phyloP scores from a whole-genome alignment of 495 filamentous ascomycete species.

The Staphylotrichum tortipilum region DNA sequence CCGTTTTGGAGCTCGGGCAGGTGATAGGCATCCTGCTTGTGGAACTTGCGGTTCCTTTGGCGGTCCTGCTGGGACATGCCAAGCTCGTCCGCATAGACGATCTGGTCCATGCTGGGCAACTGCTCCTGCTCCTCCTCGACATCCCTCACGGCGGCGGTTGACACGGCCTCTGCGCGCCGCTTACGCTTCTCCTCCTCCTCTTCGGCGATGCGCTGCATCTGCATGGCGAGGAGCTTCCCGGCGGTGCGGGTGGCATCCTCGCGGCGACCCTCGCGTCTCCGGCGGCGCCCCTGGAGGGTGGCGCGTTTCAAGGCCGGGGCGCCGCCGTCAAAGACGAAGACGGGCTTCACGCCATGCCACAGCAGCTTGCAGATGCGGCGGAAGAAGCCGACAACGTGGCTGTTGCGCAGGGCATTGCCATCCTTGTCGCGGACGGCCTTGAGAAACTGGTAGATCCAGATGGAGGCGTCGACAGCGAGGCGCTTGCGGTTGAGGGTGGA shows the following conservation, averaged over 20 bases:
- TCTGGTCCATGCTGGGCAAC: conserved; percentile 50
- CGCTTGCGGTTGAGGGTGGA: conserved; percentile 92
- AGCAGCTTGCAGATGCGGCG: conserved; percentile 94
- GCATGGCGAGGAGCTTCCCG: conserved; percentile 79
- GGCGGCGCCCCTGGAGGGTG: conserved; percentile 72
- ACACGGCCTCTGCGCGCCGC: conserved; percentile 28
- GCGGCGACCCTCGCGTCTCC: conserved; percentile 72
- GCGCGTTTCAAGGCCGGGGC: conserved; percentile 85
- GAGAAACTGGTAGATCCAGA: conserved; percentile 99
- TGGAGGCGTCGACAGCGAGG: conserved; percentile 92
- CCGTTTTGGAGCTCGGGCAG: conserved; percentile 71
- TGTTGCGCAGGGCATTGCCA: conserved; percentile 91
- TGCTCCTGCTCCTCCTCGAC: conserved; percentile 54
- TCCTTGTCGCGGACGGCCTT: conserved; percentile 98
- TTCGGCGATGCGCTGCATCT: conserved; percentile 82
- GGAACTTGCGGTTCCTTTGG: conserved; percentile 65
- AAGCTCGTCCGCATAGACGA: conserved; percentile 84
- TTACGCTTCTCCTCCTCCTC: conserved; percentile 65
- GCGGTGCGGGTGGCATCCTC: conserved; percentile 92
- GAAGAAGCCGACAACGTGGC: conserved; percentile 95
- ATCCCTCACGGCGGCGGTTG: conserved; percentile 12
- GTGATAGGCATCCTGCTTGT: conserved; percentile 89
- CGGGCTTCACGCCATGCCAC: conserved; percentile 91
- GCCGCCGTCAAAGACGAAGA: conserved; percentile 97
- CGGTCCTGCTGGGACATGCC: conserved; percentile 73